phyloP scores from a whole-genome alignment of 306 rosid species.

The Cucurbita moschata region DNA sequence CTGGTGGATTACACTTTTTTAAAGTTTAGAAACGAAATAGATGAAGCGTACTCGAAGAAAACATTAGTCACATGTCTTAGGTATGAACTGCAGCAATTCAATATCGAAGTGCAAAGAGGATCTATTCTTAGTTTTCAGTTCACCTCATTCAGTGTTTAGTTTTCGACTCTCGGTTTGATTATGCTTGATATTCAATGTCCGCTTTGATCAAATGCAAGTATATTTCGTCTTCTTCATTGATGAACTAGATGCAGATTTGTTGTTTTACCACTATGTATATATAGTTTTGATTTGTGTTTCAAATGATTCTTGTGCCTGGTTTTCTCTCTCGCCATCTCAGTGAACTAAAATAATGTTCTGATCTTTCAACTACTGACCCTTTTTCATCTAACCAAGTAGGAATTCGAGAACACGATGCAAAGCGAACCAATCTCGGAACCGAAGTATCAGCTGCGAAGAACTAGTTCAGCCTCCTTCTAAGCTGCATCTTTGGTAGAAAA shows the following conservation, averaged over 20 bases:
- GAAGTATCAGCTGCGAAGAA: slow-evolving; percentile 56
- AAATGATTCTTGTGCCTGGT: background rate
- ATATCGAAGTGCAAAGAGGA: background rate
- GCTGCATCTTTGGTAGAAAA: background rate
- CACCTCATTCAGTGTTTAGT: too few relatives aligned
- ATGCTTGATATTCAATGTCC: background rate
- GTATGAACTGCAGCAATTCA: background rate
- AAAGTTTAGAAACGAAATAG: background rate
- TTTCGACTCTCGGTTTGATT: background rate
- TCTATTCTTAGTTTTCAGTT: background rate
- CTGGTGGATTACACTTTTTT: too few relatives aligned
- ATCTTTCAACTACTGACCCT: background rate
- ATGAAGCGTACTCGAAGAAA: background rate
- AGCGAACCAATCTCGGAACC: slow-evolving; percentile 18
- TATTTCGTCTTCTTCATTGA: background rate
- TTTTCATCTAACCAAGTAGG: slow-evolving; percentile 19
- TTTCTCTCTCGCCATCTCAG: background rate
- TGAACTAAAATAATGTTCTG: background rate
- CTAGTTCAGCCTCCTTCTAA: slow-evolving; percentile 42
- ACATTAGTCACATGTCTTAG: background rate
- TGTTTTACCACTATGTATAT: background rate
- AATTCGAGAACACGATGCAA: slow-evolving; percentile 28
- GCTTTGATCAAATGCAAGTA: background rate
- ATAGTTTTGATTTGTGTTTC: background rate
- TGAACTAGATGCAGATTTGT: background rate